These are phyloP conservation scores for Candida boleticola DNA, from an alignment of 805 yeast genomes.

Conservation along the genomic window DNA sequence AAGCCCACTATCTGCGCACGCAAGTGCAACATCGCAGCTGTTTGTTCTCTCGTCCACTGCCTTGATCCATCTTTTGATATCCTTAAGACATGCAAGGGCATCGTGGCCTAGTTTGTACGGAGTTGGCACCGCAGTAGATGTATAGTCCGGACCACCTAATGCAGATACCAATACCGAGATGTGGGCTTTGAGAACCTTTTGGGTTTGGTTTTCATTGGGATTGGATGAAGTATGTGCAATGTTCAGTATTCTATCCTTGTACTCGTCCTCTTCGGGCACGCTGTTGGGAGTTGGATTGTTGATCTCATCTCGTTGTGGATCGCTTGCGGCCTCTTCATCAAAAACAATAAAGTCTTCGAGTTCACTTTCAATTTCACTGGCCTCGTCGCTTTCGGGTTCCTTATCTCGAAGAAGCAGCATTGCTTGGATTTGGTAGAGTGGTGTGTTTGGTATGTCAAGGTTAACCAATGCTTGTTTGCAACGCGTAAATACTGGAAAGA, in stretches of 20 bases:
- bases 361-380: slow-evolving; percentile 21
- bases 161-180: slow-evolving; percentile 83
- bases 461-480: too few relatives aligned
- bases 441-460: too few relatives aligned
- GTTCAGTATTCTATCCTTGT: slow-evolving; percentile 19
- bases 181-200: slow-evolving; percentile 59
- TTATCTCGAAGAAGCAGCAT: not conserved
- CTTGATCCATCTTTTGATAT: slow-evolving; percentile 83
- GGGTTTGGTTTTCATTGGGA: slow-evolving; percentile 34
- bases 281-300: not conserved
- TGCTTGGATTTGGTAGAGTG: not conserved
- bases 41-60: slow-evolving; percentile 73
- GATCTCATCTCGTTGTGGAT: not conserved
- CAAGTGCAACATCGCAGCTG: slow-evolving; percentile 80
- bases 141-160: slow-evolving; percentile 82
- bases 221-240: slow-evolving; percentile 14
- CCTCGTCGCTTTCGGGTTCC: slow-evolving; percentile 1
- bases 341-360: slow-evolving; percentile 36
- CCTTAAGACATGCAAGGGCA: slow-evolving; percentile 81
- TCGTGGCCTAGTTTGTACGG: slow-evolving; percentile 85
- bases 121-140: slow-evolving; percentile 41
- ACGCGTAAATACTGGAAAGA: too few relatives aligned
- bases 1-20: slow-evolving; percentile 77
- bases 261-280: slow-evolving; percentile 8
- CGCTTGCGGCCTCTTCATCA: slow-evolving; percentile 15